Percentiles rank a stretch among this genome's conserved stretches.
These are phyloP conservation scores for Fagus crenata DNA, from an alignment of 306 rosid genomes.

Conservation along the genomic window DNA sequence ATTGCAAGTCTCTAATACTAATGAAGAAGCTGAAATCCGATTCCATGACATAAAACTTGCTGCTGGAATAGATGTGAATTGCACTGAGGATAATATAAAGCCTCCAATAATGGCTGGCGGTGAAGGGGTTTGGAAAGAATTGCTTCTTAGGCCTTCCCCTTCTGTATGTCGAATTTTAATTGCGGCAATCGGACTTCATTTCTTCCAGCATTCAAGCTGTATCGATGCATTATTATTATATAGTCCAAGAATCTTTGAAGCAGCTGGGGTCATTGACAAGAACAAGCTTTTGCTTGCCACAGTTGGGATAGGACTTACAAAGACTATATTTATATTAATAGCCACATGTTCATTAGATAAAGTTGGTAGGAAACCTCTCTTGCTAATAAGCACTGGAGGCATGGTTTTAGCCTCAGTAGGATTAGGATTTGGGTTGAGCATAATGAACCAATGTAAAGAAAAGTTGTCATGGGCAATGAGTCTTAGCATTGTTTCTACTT, in stretches of 20 bases:
- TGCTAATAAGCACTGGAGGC: slow-evolving; percentile 60
- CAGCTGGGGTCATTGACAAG: slow-evolving; percentile 62
- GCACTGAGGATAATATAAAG: slow-evolving; percentile 24
- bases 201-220: slow-evolving; percentile 73
- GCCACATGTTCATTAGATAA: slow-evolving; percentile 58
- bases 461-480: slow-evolving; percentile 52
- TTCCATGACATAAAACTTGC: slow-evolving; percentile 59
- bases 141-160: slow-evolving; percentile 52
- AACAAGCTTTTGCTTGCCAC: slow-evolving; percentile 69
- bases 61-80: slow-evolving; percentile 44
- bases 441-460: slow-evolving; percentile 39
- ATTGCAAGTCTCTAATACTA: slow-evolving; percentile 38
- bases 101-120: slow-evolving; percentile 11
- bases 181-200: slow-evolving; percentile 70
- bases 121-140: slow-evolving; percentile 62
- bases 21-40: slow-evolving; percentile 58
- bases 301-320: slow-evolving; percentile 65
- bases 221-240: slow-evolving; percentile 74
- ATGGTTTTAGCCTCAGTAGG: slow-evolving; percentile 41
- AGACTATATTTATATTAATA: slow-evolving; percentile 44
- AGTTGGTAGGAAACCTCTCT: slow-evolving; percentile 56
- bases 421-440: slow-evolving; percentile 59
- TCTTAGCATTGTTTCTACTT: slow-evolving; percentile 50
- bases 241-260: slow-evolving; percentile 71
- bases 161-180: slow-evolving; percentile 60